These are phyloP conservation scores for Ceratobasidium sp. DNA, from an alignment of 1,284 basidiomycete species.

Conservation along the genomic window DNA sequence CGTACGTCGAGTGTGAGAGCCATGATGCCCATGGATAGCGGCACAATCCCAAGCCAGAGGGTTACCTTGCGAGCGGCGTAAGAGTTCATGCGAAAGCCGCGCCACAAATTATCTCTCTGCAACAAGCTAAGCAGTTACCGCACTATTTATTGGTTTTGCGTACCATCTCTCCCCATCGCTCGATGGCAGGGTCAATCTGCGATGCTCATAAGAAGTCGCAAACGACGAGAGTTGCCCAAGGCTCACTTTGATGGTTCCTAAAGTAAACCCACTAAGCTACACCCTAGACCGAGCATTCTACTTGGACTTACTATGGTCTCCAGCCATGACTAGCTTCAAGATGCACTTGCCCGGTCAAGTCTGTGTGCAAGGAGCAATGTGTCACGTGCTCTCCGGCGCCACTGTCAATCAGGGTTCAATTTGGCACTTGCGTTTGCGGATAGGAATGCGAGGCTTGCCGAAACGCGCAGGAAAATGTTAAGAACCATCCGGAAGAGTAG, in stretches of 20 bases:
- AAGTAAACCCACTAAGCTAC: neutral
- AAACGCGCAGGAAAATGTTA: neutral
- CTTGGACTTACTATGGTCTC: conserved; percentile 24
- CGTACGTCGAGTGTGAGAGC: conserved; percentile 47
- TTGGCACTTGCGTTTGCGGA: neutral
- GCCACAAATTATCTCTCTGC: conserved; percentile 48
- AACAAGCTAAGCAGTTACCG: neutral
- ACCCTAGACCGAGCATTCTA: neutral
- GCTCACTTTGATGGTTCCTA: conserved; percentile 37
- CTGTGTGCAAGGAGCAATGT: neutral
- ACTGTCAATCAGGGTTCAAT: neutral
- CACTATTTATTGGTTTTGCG: neutral
- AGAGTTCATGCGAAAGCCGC: conserved; percentile 48
- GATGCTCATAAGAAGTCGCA: neutral
- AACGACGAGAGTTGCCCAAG: neutral
- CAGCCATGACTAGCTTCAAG: conserved; percentile 28
- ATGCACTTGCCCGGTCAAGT: neutral
- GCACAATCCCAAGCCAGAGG: conserved; percentile 44
- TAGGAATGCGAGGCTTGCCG: neutral
- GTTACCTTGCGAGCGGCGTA: conserved; percentile 46
- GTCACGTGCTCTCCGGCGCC: neutral
- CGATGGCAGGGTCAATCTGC: conserved; percentile 49
- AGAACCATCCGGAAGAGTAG: too few relatives aligned
- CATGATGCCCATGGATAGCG: conserved; percentile 31
- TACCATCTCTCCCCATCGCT: conserved; percentile 49